Evolutionary conservation across 2,329 filamentous ascomycete species (phyloP).

Genomic region (Myriosclerotinia scirpicola): DNA sequence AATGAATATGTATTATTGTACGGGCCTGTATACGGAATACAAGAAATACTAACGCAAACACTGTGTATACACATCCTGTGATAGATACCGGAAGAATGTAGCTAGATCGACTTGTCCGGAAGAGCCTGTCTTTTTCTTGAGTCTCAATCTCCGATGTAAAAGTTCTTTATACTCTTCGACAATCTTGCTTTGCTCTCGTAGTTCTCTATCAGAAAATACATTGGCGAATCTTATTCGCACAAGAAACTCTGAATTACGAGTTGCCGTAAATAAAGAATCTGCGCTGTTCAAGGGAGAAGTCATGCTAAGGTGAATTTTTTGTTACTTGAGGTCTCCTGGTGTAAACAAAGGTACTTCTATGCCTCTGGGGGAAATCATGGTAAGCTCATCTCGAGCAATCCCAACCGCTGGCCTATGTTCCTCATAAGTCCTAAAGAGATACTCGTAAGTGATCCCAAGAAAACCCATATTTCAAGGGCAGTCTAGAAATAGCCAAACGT

Average conservation of each 20-base stretch:
- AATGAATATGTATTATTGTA: too few relatives aligned
- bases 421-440: conserved; percentile 29
- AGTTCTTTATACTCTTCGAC: conserved; percentile 25
- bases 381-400: conserved; percentile 38
- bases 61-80: conserved; percentile 46
- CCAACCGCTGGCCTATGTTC: conserved; percentile 40
- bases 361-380: conserved; percentile 28
- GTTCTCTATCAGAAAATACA: conserved; percentile 39
- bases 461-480: conserved; percentile 17
- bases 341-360: conserved; percentile 18
- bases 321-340: neutral
- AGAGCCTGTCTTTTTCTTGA: neutral
- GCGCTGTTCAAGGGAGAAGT: conserved; percentile 11
- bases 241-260: conserved; percentile 30
- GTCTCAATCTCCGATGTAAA: conserved; percentile 16
- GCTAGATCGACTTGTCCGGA: conserved; percentile 31
- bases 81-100: conserved; percentile 41
- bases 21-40: too few relatives aligned
- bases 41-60: too few relatives aligned
- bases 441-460: conserved; percentile 19
- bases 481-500: conserved; percentile 24
- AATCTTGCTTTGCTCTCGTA: conserved; percentile 39
- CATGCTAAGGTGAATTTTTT: conserved; percentile 3
- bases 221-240: conserved; percentile 35
- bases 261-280: conserved; percentile 17